Base-by-base conservation (phyloP, 768 basidiomycete species). In the Lactarius indigo region DNA sequence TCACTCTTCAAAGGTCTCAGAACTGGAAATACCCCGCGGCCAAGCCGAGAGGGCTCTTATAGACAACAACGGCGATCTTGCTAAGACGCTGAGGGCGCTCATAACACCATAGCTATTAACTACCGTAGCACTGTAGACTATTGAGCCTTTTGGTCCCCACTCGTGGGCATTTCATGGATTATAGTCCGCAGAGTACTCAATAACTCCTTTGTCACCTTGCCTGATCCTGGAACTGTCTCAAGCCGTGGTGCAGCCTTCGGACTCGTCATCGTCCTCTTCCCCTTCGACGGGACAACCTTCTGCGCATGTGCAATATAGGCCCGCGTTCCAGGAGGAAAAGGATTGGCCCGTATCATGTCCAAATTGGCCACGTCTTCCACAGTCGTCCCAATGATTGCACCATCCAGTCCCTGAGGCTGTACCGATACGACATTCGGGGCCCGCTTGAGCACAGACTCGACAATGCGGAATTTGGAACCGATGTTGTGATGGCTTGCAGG, bases 21-120 rank as follows among this genome's bases (percentile, higher is more conserved):
- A 90, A 76, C 83, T 90, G 64, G 88, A 89, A 70, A 83, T 88
- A 60, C 73, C 86, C 1, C 80, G 83, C 58, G 70, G 76, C 5
- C 83, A 84, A 67, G 87, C 87, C 0, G 88, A 90, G 72, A 86
- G 83, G 68, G 79, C 81, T 1, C 76, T 90, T 5, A 70, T 74
- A 23, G 84, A 85, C 55, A 79, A 86, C 69, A 78, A 79, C 9
- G 86, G 83, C 26, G 83, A 87, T 68, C 58, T 89, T 1, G 70
- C 68, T 8, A 84, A 85, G 71, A 80, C 87, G 15, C 76, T 90
- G 5, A 61, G 71, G 44, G 62, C 61, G 33, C 72, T 74, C 39
- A 69, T 77, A 28, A 59, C 66, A 23, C 59, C 59, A 54, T 69
- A 68, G 55, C 28, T 31, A 58, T 56, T 33, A 55, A 61, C 28